A percentile compares a stretch with the other conserved stretches of the same genome.
These are phyloP conservation scores for Cymbopogon citratus DNA, from an alignment of 176 grass and related monocot species.

Conservation along the genomic window DNA sequence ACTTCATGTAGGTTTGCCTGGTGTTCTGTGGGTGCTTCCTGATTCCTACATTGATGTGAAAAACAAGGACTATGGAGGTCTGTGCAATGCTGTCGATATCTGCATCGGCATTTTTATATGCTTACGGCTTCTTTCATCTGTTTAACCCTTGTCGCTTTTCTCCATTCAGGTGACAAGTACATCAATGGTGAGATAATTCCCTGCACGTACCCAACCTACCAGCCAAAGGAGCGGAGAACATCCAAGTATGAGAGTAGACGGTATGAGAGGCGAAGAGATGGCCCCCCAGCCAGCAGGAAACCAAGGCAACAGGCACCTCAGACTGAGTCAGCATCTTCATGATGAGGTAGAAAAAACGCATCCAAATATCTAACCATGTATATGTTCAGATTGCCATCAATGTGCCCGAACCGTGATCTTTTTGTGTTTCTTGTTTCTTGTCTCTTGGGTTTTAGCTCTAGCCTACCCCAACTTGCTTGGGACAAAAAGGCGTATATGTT, in stretches of 20 bases:
- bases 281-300: conserved; percentile 55
- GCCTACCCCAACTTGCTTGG: no score
- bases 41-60: conserved; percentile 98
- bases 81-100: not conserved
- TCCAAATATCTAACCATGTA: not conserved
- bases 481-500: no score
- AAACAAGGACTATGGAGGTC: conserved; percentile 93
- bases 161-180: conserved; percentile 82
- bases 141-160: not conserved
- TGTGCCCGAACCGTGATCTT: no score
- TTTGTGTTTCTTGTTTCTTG: no score
- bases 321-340: conserved; percentile 51
- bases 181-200: conserved; percentile 98
- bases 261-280: conserved; percentile 80
- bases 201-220: conserved; percentile 91
- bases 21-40: conserved; percentile 86
- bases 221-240: conserved; percentile 76
- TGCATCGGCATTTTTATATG: not conserved
- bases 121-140: not conserved
- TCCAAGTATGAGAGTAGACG: conserved; percentile 84
- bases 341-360: conserved; percentile 38
- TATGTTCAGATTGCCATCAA: not conserved
- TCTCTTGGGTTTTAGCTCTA: no score
- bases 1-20: conserved; percentile 51
- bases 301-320: conserved; percentile 41